These are phyloP conservation scores for Cordyceps cicadae DNA, from an alignment of 2,329 filamentous ascomycete genomes.

Conservation along the genomic window DNA sequence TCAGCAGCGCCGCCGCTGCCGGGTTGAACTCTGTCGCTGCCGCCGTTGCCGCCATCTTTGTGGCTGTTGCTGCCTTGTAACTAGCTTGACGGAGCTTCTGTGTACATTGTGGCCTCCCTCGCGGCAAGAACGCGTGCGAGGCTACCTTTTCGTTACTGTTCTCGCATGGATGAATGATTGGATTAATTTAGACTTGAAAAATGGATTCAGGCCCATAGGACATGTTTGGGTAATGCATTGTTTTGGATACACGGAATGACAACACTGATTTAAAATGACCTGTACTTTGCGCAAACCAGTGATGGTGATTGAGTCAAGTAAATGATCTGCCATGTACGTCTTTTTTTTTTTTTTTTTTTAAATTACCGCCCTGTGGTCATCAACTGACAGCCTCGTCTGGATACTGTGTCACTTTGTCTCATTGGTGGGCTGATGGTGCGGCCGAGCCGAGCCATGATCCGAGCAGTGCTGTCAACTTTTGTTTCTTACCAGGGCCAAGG, in stretches of 20 bases:
- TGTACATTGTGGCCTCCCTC: conserved; percentile 10
- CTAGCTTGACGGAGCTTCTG: background rate
- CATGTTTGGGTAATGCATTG: conserved; percentile 8
- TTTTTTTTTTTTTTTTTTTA: too few species aligned
- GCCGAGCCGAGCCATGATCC: conserved; percentile 10
- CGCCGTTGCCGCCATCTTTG: conserved; percentile 22
- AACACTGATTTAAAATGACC: conserved; percentile 13
- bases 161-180: background rate
- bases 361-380: too few species aligned
- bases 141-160: background rate
- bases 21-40: conserved; percentile 25
- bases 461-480: background rate
- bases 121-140: background rate
- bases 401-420: background rate
- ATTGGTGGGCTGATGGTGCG: background rate
- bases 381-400: background rate
- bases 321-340: background rate
- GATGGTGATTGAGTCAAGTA: background rate
- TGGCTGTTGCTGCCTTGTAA: conserved; percentile 25
- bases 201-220: background rate
- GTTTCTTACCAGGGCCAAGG: too few species aligned
- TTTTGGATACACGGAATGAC: conserved; percentile 5
- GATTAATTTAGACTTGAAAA: conserved; percentile 8
- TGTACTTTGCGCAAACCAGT: background rate
- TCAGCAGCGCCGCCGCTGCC: conserved; percentile 12